Evolutionary conservation across 371 early-diverging fungal species (phyloP), one percentile per base, ranked within the genome.

Genomic region (Apophysomyces sp.): DNA sequence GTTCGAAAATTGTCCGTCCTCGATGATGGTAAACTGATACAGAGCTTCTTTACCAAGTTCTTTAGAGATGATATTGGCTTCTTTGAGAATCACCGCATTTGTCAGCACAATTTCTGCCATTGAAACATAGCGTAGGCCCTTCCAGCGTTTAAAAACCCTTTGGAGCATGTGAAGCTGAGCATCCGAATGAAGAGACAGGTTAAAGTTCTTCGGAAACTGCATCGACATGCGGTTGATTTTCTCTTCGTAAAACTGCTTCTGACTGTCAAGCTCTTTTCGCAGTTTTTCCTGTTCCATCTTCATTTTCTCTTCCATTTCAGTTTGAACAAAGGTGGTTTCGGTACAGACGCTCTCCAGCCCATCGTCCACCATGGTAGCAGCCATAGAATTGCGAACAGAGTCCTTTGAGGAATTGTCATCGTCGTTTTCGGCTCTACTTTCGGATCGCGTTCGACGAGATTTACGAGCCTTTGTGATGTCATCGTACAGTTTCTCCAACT

Each of bases 11-110:
- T 80, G 78, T 26, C 80, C 83, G 13, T 85, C 72, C 37, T 89
- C 86, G 31, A 91, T 68, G 26, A 94, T 80, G 6, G 89, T 82
- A 63, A 94, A 89, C 68, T 94, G 94, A 67, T 92, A 96, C 4
- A 89, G 72, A 2, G 92, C 89, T 31, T 89, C 74, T 60, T 92
- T 92, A 4, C 79, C 81, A 11, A 94, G 76, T 62, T 96, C 93
- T 44, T 85, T 82, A 57, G 91, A 86, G 21, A 93, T 92, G 13
- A 94, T 84, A 62, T 95, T 96, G 57, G 94, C 95, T 60, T 94
- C 93, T 69, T 94, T 95, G 39, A 96, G 65, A 59, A 89, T 63
- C 3, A 89, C 84, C 0, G 90, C 91, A 51, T 89, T 82, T 9
- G 84, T 86, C 37, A 91, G 67, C 18, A 94, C 82, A 8, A 77